Evolutionary conservation across 306 rosid species (phyloP).

Genomic region (Lablab purpureus): DNA sequence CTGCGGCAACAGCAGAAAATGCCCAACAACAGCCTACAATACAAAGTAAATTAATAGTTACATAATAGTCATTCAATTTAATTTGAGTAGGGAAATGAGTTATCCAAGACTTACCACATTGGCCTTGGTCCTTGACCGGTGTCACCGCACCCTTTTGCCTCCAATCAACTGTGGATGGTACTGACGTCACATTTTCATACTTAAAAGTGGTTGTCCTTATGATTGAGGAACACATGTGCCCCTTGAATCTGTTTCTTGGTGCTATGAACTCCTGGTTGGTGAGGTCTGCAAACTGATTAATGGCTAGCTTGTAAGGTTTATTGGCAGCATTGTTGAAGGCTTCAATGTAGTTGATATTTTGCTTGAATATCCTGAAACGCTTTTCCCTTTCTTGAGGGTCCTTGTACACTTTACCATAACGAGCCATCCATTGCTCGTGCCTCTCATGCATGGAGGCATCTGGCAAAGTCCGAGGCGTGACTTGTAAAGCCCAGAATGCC

Average conservation of each 20-base stretch:
- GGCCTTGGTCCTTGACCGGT: conserved; percentile 59
- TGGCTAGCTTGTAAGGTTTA: conserved; percentile 49
- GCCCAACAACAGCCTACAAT: conserved; percentile 64
- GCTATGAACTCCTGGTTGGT: conserved; percentile 56
- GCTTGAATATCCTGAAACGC: conserved; percentile 48
- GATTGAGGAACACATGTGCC: conserved; percentile 45
- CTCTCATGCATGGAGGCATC: conserved; percentile 47
- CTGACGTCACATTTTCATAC: conserved; percentile 41
- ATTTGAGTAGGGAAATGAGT: neutral
- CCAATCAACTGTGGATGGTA: conserved; percentile 55
- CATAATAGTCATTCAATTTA: neutral
- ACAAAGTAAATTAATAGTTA: neutral
- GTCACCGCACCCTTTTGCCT: conserved; percentile 56
- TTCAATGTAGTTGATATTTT: conserved; percentile 48
- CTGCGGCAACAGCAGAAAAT: conserved; percentile 59
- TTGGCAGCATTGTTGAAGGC: conserved; percentile 40
- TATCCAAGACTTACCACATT: conserved; percentile 51
- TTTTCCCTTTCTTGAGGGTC: conserved; percentile 37
- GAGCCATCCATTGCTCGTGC: conserved; percentile 51
- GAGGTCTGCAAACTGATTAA: conserved; percentile 50
- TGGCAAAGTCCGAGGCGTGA: conserved; percentile 47
- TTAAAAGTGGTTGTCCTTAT: conserved; percentile 47
- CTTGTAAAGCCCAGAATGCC: conserved; percentile 44
- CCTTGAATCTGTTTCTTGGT: conserved; percentile 58
- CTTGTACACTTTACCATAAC: conserved; percentile 36